A percentile compares a stretch with the other conserved stretches of the same genome.
Conservation (phyloP, 177 flowering plant genomes). For the Vitis hybrid region DNA sequence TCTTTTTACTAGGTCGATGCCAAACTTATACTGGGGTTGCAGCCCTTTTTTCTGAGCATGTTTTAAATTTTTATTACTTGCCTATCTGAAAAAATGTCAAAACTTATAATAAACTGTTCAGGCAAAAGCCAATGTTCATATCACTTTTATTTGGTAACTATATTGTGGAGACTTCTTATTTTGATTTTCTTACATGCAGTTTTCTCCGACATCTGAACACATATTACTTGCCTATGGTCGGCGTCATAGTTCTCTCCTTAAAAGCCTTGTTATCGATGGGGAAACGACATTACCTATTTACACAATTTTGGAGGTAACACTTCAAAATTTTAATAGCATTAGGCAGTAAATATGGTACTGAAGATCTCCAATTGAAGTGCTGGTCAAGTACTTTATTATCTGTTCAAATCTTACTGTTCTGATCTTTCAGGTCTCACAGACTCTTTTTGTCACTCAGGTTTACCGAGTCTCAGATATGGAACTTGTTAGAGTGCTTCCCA, state of each 20-base stretch:
- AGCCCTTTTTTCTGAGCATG: too few species aligned
- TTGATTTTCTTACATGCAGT: constrained; percentile 51
- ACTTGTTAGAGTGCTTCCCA: constrained; percentile 94
- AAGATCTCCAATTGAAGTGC: not conserved
- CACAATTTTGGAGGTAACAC: constrained; percentile 84
- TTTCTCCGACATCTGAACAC: constrained; percentile 98
- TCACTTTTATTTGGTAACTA: not conserved
- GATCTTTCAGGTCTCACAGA: not conserved
- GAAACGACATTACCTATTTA: constrained; percentile 77
- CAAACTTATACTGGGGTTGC: too few species aligned
- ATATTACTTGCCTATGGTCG: constrained; percentile 95
- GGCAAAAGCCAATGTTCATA: not conserved
- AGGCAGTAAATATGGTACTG: not conserved
- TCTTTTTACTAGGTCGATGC: too few species aligned
- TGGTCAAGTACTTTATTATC: not conserved
- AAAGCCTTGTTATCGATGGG: constrained; percentile 86
- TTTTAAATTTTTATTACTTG: too few species aligned
- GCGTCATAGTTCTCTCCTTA: constrained; percentile 93
- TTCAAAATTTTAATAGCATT: not conserved
- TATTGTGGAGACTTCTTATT: not conserved
- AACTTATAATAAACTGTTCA: too few species aligned
- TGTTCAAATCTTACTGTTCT: not conserved
- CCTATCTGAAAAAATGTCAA: too few species aligned
- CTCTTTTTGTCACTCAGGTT: constrained; percentile 43
- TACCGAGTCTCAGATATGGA: constrained; percentile 99